Evolutionary conservation across 495 filamentous ascomycete species (phyloP), one percentile per base, ranked within the genome.

Genomic region (Aspergillus bridgeri): DNA sequence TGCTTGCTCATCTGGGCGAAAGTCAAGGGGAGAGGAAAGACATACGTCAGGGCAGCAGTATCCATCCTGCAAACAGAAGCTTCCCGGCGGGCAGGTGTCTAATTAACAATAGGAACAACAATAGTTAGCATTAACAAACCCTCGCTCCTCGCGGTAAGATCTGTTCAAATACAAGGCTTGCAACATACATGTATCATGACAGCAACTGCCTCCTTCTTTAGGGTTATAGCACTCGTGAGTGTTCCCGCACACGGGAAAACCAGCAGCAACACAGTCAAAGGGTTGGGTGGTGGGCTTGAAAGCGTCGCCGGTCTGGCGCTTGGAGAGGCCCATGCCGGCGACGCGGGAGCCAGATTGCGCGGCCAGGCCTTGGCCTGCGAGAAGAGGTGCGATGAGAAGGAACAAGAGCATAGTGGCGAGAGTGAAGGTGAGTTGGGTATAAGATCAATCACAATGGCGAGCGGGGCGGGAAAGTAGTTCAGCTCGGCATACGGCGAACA

Each of bases 261-360:
- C 47, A 22, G 23, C 58, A 58, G 45, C 62, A 64, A 19, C 58
- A 58, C 3, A 51, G n/a, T n/a, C n/a, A n/a, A n/a, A n/a, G n/a
- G n/a, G n/a, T n/a, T n/a, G 55, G 2, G 54, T 51, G 17, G 58
- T 64, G 1, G 61, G 54, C 19, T 58, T 20, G 25, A 63, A 63
- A 42, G 57, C 57, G 9, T 54, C 42, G 42, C 25, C 42, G 42
- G 21, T 48, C 44, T 61, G 51, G 18, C 58, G 58, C 47, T 59
- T 60, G 48, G 38, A n/a, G 33, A 60, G 21, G 23, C 42, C 42
- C 25, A 51, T 51, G 7, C 9, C 33, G 33, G 5, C 33, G 11
- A 38, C 11, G 9, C 17, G 33, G 9, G 33, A 38, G 33, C 33
- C 33, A 13, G 4, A 38, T 1, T 38, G 33, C 1, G 33, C 6